Conservation (phyloP, 2,329 filamentous ascomycete species). For the Dactylonectria macrodidyma region DNA sequence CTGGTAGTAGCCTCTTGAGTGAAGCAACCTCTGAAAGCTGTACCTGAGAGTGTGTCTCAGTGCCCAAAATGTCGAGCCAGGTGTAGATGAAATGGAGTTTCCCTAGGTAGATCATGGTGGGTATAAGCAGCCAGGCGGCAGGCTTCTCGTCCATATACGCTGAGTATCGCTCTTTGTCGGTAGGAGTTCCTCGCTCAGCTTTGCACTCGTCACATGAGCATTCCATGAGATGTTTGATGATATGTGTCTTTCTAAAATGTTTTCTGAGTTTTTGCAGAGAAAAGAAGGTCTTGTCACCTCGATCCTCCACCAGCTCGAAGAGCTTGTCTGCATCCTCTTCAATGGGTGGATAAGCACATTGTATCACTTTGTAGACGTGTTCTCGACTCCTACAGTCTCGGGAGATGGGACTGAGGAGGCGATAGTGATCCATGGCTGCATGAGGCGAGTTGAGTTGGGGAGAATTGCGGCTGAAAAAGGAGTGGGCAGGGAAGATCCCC, state of each 20-base stretch:
- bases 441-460: not conserved
- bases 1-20: not conserved
- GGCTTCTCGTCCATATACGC: not conserved
- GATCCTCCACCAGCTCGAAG: not conserved
- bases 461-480: not conserved
- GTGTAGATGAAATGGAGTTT: conserved; percentile 11
- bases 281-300: conserved; percentile 9
- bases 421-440: not conserved
- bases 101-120: conserved; percentile 12
- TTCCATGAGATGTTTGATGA: not conserved
- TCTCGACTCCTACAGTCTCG: not conserved
- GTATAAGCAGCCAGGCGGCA: not conserved
- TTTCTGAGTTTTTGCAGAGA: not conserved
- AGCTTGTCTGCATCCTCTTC: not conserved
- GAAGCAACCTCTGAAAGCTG: not conserved
- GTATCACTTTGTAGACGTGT: not conserved
- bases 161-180: not conserved
- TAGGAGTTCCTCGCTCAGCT: not conserved
- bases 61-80: not conserved
- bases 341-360: not conserved
- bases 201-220: not conserved
- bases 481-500: not conserved
- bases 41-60: not conserved
- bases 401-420: not conserved
- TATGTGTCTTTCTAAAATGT: not conserved